Conservation (phyloP, 192 early-diverging fungal species). For the Rhizophagus sp. region DNA sequence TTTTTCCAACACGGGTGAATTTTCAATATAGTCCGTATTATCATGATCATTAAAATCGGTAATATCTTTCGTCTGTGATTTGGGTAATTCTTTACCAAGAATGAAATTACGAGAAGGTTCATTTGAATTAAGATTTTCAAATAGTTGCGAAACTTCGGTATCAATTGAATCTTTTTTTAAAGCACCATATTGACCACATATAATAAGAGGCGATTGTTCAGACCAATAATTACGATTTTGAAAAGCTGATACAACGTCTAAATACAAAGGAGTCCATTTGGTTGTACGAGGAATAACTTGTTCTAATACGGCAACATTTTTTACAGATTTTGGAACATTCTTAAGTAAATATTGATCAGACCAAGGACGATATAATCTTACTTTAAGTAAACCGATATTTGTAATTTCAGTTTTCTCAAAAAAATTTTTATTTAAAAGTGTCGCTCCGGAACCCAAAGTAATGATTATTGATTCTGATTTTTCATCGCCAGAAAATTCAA, state of each 20-base stretch:
- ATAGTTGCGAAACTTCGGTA: conserved; percentile 19
- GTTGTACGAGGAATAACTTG: conserved; percentile 59
- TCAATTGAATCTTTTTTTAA: conserved; percentile 33
- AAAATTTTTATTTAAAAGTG: conserved; percentile 45
- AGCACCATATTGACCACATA: conserved; percentile 51
- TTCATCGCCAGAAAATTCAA: conserved; percentile 69
- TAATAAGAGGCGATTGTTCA: conserved; percentile 41
- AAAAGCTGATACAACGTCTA: conserved; percentile 79
- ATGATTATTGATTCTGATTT: conserved; percentile 75
- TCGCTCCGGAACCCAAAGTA: conserved; percentile 68
- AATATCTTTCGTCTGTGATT: not conserved
- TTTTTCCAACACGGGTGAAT: conserved; percentile 57
- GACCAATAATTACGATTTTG: conserved; percentile 54
- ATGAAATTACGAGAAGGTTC: conserved; percentile 35
- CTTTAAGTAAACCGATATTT: conserved; percentile 71
- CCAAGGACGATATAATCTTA: conserved; percentile 80
- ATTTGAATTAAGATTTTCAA: conserved; percentile 25
- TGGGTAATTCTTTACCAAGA: conserved; percentile 32
- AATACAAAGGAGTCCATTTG: conserved; percentile 79
- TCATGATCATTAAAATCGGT: not conserved
- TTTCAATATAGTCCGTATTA: conserved; percentile 4
- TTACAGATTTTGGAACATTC: conserved; percentile 63
- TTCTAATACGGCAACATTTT: conserved; percentile 65
- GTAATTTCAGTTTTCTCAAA: conserved; percentile 34
- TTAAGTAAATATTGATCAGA: conserved; percentile 55